A percentile compares a stretch with the other conserved stretches of the same genome.
Evolutionary conservation across 1,284 basidiomycete species (phyloP).

Genomic region (Apiotrichum sp.): DNA sequence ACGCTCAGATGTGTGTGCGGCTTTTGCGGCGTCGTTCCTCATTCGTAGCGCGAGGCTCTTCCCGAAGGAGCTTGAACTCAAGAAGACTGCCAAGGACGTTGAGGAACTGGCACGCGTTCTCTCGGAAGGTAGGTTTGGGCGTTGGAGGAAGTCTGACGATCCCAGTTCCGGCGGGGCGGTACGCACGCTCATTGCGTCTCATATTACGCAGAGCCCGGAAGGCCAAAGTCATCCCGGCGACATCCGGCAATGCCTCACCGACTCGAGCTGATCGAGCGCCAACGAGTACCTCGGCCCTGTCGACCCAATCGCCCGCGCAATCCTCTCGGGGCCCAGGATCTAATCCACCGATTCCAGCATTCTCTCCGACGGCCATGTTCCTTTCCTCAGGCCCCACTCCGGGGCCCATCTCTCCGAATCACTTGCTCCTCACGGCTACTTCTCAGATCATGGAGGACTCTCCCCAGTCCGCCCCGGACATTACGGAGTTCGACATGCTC

Average conservation of each 20-base stretch:
- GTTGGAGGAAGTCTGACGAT: not conserved
- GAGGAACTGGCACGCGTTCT: slow-evolving; percentile 69
- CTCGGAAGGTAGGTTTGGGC: slow-evolving; percentile 57
- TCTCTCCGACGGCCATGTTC: slow-evolving; percentile 18
- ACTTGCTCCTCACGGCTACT: slow-evolving; percentile 25
- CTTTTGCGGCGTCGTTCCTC: slow-evolving; percentile 76
- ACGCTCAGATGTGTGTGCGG: slow-evolving; percentile 79
- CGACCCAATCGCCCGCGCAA: not conserved
- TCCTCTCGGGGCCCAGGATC: too few species aligned
- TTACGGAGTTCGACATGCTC: slow-evolving; percentile 44
- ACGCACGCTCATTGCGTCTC: slow-evolving; percentile 75
- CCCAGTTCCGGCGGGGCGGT: slow-evolving; percentile 78
- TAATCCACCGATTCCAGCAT: not conserved
- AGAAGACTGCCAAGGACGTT: slow-evolving; percentile 67
- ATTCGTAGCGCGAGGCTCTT: slow-evolving; percentile 73
- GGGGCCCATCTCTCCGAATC: slow-evolving; percentile 13
- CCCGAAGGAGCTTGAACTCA: slow-evolving; percentile 73
- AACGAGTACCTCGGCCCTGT: too few species aligned
- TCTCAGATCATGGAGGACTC: slow-evolving; percentile 40
- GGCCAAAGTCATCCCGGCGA: slow-evolving; percentile 53
- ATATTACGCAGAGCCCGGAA: slow-evolving; percentile 76
- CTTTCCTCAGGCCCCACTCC: slow-evolving; percentile 10
- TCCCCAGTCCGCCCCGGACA: slow-evolving; percentile 36
- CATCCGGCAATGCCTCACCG: slow-evolving; percentile 41
- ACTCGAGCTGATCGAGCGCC: slow-evolving; percentile 4